Base-by-base conservation (phyloP, 768 basidiomycete species). In the Clitopilus passeckerianus region DNA sequence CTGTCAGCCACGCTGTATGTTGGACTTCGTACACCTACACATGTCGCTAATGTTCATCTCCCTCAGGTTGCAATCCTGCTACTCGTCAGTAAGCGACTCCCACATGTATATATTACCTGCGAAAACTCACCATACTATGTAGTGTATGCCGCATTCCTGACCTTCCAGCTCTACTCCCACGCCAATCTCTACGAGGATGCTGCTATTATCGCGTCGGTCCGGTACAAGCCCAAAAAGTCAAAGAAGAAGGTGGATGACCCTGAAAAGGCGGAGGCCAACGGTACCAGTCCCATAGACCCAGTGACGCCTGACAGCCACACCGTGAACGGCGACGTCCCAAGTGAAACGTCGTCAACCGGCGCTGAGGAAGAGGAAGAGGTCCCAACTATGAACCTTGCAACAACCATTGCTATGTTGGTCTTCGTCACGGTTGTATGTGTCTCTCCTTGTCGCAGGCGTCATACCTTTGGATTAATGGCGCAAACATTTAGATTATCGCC, bases 81-180 rank as follows among this genome's bases (percentile, higher is more conserved):
- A 10, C 80, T 93, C 12, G 79, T 90, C 72, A 87, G 89, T 91
- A 70, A 60, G 86, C 62, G 6, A 18, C 1, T 35, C 50, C n/a
- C 22, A 50, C 10, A 27, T 43, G 57, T 16, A 7, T 16, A 2
- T 18, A 6, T 6, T 20, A 15, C 57, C 9, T 30, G 75, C 74
- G 33, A 50, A 30, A 30, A n/a, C 37, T 56, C 24, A 59, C 54
- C 9, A 30, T 41, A n/a, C 16, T 46, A 72, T 56, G 68, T 33
- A 92, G 89, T 91, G 60, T 93, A 93, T 68, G 75, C 65, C 1
- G 80, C 78, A n/a, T 91, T 89, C 65, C 81, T 93, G n/a, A 70
- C 85, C 53, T 92, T 93, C 76, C 91, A 92, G 66, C 78, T 90
- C 0, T 87, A 80, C 67, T 90, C 91, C 0, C 92, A 94, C 68